These are phyloP conservation scores for Mollisia scopiformis DNA, from an alignment of 2,329 filamentous ascomycete genomes.

Conservation along the genomic window DNA sequence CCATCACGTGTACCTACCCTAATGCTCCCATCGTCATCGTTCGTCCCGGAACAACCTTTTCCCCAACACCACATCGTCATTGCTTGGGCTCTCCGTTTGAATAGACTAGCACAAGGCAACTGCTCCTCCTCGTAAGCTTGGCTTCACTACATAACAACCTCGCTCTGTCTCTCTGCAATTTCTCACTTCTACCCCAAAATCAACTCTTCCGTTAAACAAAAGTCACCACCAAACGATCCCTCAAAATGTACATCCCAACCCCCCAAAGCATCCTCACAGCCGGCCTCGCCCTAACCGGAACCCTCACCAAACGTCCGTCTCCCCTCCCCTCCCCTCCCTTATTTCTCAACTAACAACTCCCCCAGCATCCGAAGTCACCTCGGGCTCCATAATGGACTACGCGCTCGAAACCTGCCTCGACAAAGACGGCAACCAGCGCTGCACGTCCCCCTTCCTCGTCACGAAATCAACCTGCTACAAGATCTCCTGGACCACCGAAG, in stretches of 20 bases:
- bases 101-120: not conserved
- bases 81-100: not conserved
- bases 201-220: too few relatives aligned
- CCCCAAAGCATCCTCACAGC: constrained; percentile 29
- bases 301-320: constrained; percentile 19
- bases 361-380: constrained; percentile 32
- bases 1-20: not conserved
- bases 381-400: constrained; percentile 45
- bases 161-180: not conserved
- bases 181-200: too few relatives aligned
- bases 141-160: not conserved
- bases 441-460: constrained; percentile 43
- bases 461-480: constrained; percentile 43
- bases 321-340: not conserved
- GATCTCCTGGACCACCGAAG: constrained; percentile 45
- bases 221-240: not conserved
- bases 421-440: constrained; percentile 38
- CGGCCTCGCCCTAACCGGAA: constrained; percentile 26
- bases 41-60: not conserved
- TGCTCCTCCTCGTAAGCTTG: not conserved
- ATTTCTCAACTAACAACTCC: constrained; percentile 7
- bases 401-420: constrained; percentile 47
- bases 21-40: not conserved
- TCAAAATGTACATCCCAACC: constrained; percentile 31
- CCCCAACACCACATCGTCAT: not conserved